Percentiles rank a stretch among this genome's conserved stretches.
Conservation (phyloP, 2,329 filamentous ascomycete genomes). For the Phaeosphaeriaceae sp. region DNA sequence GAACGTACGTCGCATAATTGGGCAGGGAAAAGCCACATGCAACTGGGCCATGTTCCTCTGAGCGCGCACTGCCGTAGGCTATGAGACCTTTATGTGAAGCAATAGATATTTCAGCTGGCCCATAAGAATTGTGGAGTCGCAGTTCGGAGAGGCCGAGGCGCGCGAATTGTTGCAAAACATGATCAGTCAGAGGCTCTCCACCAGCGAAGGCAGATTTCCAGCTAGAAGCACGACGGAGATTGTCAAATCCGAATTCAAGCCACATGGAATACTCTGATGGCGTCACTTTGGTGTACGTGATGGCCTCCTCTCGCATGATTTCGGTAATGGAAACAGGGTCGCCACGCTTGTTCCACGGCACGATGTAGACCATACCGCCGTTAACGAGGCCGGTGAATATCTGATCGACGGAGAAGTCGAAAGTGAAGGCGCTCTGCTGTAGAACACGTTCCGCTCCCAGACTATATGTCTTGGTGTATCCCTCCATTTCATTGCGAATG, state of each 20-base stretch:
- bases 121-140: conserved; percentile 22
- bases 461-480: conserved; percentile 6
- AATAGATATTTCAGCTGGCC: conserved; percentile 22
- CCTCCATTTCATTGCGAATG: conserved; percentile 56
- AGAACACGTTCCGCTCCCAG: conserved; percentile 35
- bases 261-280: conserved; percentile 52
- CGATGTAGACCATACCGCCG: conserved; percentile 51
- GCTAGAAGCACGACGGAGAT: conserved; percentile 17
- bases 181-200: conserved; percentile 18
- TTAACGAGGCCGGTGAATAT: conserved; percentile 51
- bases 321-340: conserved; percentile 48
- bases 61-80: neutral
- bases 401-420: conserved; percentile 53
- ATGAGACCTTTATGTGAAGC: neutral
- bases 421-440: conserved; percentile 52
- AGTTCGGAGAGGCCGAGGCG: conserved; percentile 3
- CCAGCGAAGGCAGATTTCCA: conserved; percentile 45
- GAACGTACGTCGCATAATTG: conserved; percentile 40
- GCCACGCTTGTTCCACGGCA: conserved; percentile 34
- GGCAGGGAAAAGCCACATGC: neutral
- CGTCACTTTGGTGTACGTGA: conserved; percentile 52
- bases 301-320: conserved; percentile 44
- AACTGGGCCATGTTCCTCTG: neutral
- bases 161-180: conserved; percentile 7
- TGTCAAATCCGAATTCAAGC: conserved; percentile 22